These are phyloP conservation scores for Pseudonitzschia delicatissima DNA, from an alignment of 108 stramenopile genomes.

Conservation along the genomic window DNA sequence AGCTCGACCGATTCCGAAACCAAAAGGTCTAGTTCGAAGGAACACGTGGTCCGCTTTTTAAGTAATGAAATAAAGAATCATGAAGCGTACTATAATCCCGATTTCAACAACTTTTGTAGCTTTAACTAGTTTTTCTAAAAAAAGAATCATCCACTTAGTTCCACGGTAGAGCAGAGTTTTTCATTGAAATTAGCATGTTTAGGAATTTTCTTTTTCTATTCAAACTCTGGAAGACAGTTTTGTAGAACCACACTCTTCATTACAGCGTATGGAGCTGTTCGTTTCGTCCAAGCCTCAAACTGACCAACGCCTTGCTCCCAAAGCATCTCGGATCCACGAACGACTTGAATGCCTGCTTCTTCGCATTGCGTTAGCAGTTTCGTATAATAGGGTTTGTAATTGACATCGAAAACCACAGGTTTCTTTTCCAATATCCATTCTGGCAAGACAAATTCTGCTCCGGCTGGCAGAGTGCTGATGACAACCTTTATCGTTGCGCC, in stretches of 20 bases:
- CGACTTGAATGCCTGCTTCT: slow-evolving; percentile 70
- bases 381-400: slow-evolving; percentile 95
- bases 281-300: slow-evolving; percentile 92
- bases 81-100: neutral
- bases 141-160: neutral
- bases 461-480: slow-evolving; percentile 92
- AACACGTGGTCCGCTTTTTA: slow-evolving; percentile 42
- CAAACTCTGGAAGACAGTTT: slow-evolving; percentile 66
- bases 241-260: slow-evolving; percentile 87
- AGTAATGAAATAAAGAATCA: neutral
- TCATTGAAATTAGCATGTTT: too few relatives aligned
- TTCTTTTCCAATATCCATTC: slow-evolving; percentile 57
- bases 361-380: slow-evolving; percentile 84
- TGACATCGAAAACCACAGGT: slow-evolving; percentile 87
- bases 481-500: slow-evolving; percentile 61
- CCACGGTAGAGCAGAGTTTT: neutral
- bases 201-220: slow-evolving; percentile 4
- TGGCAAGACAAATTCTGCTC: slow-evolving; percentile 87
- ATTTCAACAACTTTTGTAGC: too few relatives aligned
- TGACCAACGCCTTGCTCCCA: slow-evolving; percentile 97
- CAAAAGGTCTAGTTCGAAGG: slow-evolving; percentile 24
- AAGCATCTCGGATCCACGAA: slow-evolving; percentile 97
- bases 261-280: slow-evolving; percentile 84
- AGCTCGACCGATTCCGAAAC: slow-evolving; percentile 37
- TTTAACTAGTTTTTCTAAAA: neutral